Conservation (phyloP, 208 protist genomes). For the Zelonia costaricensis region DNA sequence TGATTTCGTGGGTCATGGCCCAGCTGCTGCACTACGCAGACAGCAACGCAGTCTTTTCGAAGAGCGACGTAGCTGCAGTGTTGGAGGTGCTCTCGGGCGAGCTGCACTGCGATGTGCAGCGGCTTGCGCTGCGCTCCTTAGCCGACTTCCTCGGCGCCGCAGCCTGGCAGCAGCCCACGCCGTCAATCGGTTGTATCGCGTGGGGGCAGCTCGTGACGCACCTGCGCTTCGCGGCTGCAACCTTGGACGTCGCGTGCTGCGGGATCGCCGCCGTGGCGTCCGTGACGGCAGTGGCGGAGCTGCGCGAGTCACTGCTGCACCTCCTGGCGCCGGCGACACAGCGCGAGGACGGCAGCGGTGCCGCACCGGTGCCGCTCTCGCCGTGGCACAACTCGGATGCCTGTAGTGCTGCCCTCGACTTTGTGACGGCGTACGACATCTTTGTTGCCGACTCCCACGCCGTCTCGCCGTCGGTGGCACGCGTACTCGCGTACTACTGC, state of each 20-base stretch:
- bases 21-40: conserved; percentile 23
- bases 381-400: conserved; percentile 43
- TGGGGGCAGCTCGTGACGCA: conserved; percentile 35
- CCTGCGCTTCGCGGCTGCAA: conserved; percentile 23
- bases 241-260: background rate
- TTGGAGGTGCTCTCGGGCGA: conserved; percentile 16
- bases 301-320: background rate
- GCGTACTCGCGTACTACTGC: conserved; percentile 48
- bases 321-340: background rate
- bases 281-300: background rate
- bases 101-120: conserved; percentile 8
- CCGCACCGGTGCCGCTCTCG: background rate
- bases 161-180: too few relatives aligned
- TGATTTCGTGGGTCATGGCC: conserved; percentile 26
- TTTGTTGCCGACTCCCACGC: conserved; percentile 5
- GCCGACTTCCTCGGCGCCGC: conserved; percentile 9
- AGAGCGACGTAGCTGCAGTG: conserved; percentile 2
- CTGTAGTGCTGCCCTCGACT: conserved; percentile 45
- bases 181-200: conserved; percentile 28
- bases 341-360: background rate
- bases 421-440: conserved; percentile 27
- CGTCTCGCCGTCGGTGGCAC: conserved; percentile 25
- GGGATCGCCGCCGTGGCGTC: background rate
- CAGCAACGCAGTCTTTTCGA: background rate
- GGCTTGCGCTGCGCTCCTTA: conserved; percentile 10